Conservation (phyloP, 352 stramenopile species). For the Pythium utonaiense region DNA sequence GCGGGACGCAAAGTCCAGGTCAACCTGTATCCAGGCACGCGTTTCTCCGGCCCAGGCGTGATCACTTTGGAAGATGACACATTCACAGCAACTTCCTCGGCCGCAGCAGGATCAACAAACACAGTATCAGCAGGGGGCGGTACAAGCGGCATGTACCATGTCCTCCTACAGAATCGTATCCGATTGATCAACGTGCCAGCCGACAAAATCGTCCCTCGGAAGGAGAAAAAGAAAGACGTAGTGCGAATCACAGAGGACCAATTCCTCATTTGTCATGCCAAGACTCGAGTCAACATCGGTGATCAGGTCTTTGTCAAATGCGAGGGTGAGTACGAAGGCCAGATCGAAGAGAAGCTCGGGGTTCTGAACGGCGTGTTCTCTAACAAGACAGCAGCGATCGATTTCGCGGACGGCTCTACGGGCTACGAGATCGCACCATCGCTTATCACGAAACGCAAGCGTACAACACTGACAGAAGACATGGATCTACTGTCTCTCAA, state of each 20-base stretch:
- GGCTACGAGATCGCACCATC: slow-evolving; percentile 59
- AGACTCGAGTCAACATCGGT: slow-evolving; percentile 70
- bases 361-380: slow-evolving; percentile 77
- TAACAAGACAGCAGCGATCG: slow-evolving; percentile 64
- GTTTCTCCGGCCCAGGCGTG: slow-evolving; percentile 54
- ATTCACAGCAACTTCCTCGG: slow-evolving; percentile 4
- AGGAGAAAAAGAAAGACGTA: slow-evolving; percentile 52
- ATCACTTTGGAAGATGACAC: slow-evolving; percentile 51
- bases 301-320: slow-evolving; percentile 73
- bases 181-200: slow-evolving; percentile 62
- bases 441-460: slow-evolving; percentile 60
- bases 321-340: slow-evolving; percentile 44
- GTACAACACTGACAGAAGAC: slow-evolving; percentile 31
- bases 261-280: slow-evolving; percentile 55
- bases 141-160: slow-evolving; percentile 33
- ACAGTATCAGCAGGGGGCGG: not conserved
- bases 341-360: slow-evolving; percentile 59
- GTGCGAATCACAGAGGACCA: slow-evolving; percentile 69
- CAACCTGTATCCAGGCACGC: slow-evolving; percentile 66
- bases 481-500: slow-evolving; percentile 67
- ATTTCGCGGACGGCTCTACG: slow-evolving; percentile 73
- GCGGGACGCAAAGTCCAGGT: slow-evolving; percentile 68
- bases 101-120: not conserved
- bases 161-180: slow-evolving; percentile 68
- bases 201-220: slow-evolving; percentile 57